phyloP scores from a whole-genome alignment of 1,284 basidiomycete genomes.

The Ustilago vetiveriae region DNA sequence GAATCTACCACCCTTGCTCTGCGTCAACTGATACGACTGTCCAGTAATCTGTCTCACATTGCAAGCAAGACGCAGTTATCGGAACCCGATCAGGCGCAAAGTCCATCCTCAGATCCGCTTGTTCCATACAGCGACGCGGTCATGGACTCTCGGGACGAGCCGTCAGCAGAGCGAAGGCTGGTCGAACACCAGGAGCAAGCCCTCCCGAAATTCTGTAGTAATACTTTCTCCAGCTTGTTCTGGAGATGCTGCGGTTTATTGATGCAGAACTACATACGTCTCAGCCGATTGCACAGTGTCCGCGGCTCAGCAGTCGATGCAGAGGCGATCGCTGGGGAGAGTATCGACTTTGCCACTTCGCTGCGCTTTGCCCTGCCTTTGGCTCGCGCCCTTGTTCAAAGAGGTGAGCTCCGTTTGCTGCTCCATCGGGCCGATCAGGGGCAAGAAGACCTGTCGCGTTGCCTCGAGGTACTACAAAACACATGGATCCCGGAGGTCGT shows the following conservation, averaged over 20 bases:
- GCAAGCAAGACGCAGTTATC: constrained; percentile 10
- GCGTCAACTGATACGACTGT: constrained; percentile 31
- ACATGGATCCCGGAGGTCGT: constrained; percentile 45
- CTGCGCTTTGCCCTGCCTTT: constrained; percentile 36
- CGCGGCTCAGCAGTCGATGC: constrained; percentile 61
- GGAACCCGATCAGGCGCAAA: constrained; percentile 5
- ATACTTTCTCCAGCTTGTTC: constrained; percentile 29
- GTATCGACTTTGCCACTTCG: constrained; percentile 48
- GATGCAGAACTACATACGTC: constrained; percentile 27
- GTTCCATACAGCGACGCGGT: constrained; percentile 25
- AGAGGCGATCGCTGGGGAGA: constrained; percentile 55
- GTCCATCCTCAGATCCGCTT: constrained; percentile 1
- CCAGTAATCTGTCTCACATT: constrained; percentile 21
- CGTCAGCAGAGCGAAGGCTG: constrained; percentile 1
- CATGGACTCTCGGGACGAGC: constrained; percentile 6
- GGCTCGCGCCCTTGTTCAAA: constrained; percentile 43
- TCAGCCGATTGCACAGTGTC: constrained; percentile 47
- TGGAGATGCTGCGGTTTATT: constrained; percentile 32
- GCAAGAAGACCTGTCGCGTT: constrained; percentile 44
- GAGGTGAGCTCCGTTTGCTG: constrained; percentile 49
- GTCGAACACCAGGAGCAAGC: constrained; percentile 2
- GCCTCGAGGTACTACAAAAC: constrained; percentile 41
- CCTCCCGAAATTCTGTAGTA: constrained; percentile 34
- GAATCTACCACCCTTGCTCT: constrained; percentile 31
- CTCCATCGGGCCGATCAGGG: constrained; percentile 38